Conservation (phyloP, 805 yeast genomes). For the Komagataella pastoris region DNA sequence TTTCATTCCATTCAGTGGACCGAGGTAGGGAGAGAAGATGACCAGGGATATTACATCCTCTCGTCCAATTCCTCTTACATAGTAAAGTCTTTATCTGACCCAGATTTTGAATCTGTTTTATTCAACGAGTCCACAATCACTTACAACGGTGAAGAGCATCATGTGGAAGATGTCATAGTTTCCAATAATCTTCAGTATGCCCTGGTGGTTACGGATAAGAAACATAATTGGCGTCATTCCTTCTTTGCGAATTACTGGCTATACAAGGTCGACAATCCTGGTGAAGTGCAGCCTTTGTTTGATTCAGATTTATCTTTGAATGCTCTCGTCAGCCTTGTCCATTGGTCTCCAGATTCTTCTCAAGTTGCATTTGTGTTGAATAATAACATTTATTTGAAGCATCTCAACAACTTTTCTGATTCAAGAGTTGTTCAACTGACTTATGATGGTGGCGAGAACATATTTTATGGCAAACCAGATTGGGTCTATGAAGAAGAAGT, state of each 20-base stretch:
- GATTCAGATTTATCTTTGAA: slow-evolving; percentile 12
- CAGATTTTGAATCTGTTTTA: slow-evolving; percentile 27
- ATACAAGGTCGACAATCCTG: slow-evolving; percentile 2
- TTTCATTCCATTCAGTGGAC: slow-evolving; percentile 60
- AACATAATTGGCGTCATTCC: slow-evolving; percentile 59
- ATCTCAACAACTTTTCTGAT: slow-evolving; percentile 11
- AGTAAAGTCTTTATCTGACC: slow-evolving; percentile 38
- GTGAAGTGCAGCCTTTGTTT: slow-evolving; percentile 11
- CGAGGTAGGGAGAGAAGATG: slow-evolving; percentile 28
- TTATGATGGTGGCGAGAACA: slow-evolving; percentile 50
- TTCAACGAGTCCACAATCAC: slow-evolving; percentile 35
- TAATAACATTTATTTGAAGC: slow-evolving; percentile 54
- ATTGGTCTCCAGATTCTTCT: slow-evolving; percentile 65
- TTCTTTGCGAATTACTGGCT: slow-evolving; percentile 42
- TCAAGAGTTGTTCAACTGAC: slow-evolving; percentile 37
- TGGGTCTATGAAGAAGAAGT: slow-evolving; percentile 96
- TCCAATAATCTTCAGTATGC: slow-evolving; percentile 55
- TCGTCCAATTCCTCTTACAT: slow-evolving; percentile 32
- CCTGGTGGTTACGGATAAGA: slow-evolving; percentile 44
- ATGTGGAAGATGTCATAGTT: slow-evolving; percentile 41
- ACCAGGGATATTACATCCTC: slow-evolving; percentile 56
- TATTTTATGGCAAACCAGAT: slow-evolving; percentile 83
- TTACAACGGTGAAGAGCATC: slow-evolving; percentile 23
- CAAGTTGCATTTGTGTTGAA: slow-evolving; percentile 53
- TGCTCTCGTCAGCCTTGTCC: slow-evolving; percentile 28